Base-by-base conservation (phyloP, 2,329 filamentous ascomycete genomes). In the Paecilomyces dactylethromorphus region DNA sequence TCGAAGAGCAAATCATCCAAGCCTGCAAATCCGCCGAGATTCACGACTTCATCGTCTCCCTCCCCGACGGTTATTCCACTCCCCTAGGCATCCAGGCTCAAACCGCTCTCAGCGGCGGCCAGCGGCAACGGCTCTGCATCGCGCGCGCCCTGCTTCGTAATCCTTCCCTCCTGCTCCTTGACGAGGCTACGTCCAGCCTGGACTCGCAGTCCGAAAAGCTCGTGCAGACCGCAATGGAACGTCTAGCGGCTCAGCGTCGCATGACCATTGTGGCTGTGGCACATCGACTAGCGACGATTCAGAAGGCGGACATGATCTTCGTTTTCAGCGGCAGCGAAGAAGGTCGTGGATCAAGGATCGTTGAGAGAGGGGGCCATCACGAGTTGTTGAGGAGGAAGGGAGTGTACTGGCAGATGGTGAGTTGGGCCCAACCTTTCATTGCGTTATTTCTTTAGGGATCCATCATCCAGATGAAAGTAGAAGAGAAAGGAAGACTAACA, bases 231-330 rank as follows among this genome's bases (percentile, higher is more conserved):
- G 88, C 88, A 0, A 85, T 92, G 67, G 87, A 91, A 76, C 79
- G 79, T 50, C 69, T 64, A 33, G 85, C 84, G 0, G 81, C 80
- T 3, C 79, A 80, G 62, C 83, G 82, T 7, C 86, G 67, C 31
- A 68, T 71, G 57, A 84, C 90, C 1, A 90, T 89, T 61, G 79
- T 94, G 2, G 88, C 89, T 2, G 89, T 94, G 11, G 90, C 90
- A 1, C 90, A 93, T 70, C 80, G 90, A 13, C 78, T 93, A 54
- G 87, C 87, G 0, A 93, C 88, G 12, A 86, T 92, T 21, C 89
- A 90, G 71, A 88, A 92, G 64, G 88, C 89, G 1, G 87, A 93
- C 70, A 77, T 87, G n/a, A 92, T 92, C 50, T 91, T 90, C 65
- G 89, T 93, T 0, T 84, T 94, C 54, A 88, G 88, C 11, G 81